A percentile compares a stretch with the other conserved stretches of the same genome.
Evolutionary conservation across 1,284 basidiomycete genomes (phyloP).

Genomic region (Malassezia brasiliensis): DNA sequence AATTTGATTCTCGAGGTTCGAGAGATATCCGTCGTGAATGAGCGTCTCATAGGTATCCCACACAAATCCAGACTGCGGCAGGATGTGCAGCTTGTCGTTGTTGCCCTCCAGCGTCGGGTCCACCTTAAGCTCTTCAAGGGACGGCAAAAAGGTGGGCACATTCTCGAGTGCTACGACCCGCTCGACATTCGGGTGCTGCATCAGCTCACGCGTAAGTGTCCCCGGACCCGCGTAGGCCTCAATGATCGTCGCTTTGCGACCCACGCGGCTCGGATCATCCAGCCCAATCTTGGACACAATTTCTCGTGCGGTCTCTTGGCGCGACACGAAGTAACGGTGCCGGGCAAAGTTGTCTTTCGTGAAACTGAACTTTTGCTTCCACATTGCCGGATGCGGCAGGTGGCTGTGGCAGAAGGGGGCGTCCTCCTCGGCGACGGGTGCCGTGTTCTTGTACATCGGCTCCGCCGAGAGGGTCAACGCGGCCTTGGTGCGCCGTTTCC

Average conservation of each 20-base stretch:
- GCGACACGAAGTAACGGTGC: conserved; percentile 37
- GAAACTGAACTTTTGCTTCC: conserved; percentile 23
- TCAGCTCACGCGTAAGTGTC: conserved; percentile 31
- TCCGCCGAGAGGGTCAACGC: not conserved
- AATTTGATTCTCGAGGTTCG: conserved; percentile 24
- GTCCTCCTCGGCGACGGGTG: not conserved
- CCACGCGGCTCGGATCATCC: conserved; percentile 13
- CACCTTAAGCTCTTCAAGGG: conserved; percentile 16
- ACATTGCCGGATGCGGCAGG: conserved; percentile 23
- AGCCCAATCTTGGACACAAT: conserved; percentile 26
- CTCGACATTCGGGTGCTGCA: conserved; percentile 35
- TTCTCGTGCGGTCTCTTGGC: conserved; percentile 21
- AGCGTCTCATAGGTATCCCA: conserved; percentile 34
- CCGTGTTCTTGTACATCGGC: conserved; percentile 7
- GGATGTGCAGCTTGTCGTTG: conserved; percentile 21
- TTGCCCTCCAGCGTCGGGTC: conserved; percentile 18
- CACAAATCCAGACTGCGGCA: conserved; percentile 21
- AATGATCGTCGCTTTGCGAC: conserved; percentile 34
- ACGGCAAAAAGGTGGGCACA: conserved; percentile 18
- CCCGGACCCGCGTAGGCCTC: conserved; percentile 45
- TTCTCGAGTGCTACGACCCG: conserved; percentile 40
- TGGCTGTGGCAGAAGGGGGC: conserved; percentile 18
- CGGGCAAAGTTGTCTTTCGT: conserved; percentile 17
- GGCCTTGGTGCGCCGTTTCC: not conserved
- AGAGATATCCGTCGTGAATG: conserved; percentile 23